Evolutionary conservation across 768 basidiomycete species (phyloP).

Genomic region (Macrolepiota albuminosa): DNA sequence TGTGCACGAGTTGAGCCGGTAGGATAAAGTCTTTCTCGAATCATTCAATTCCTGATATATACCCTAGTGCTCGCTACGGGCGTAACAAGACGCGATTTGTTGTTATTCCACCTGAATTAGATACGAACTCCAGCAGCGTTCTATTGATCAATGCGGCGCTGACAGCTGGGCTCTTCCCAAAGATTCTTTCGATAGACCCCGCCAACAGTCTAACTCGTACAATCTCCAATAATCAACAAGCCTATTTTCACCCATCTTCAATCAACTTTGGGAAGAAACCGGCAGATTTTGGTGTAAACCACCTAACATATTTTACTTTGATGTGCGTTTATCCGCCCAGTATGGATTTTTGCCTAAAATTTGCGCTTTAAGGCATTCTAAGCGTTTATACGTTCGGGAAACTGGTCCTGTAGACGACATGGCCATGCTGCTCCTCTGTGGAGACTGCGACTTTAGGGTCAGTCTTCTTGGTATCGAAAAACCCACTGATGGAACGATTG

Average conservation of each 20-base stretch:
- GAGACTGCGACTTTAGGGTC: conserved; percentile 86
- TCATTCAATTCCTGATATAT: conserved; percentile 1
- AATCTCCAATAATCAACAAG: conserved; percentile 74
- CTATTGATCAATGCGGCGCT: conserved; percentile 76
- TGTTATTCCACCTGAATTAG: conserved; percentile 61
- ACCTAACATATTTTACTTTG: conserved; percentile 82
- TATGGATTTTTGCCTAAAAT: conserved; percentile 9
- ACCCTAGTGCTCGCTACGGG: conserved; percentile 57
- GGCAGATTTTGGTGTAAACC: conserved; percentile 66
- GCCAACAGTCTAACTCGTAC: conserved; percentile 65
- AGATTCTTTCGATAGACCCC: conserved; percentile 70
- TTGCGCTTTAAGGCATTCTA: conserved; percentile 69
- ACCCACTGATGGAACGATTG: not conserved
- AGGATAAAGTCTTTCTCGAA: conserved; percentile 12
- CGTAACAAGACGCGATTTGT: conserved; percentile 77
- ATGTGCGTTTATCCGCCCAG: conserved; percentile 53
- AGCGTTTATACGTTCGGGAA: conserved; percentile 91
- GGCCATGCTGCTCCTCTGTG: conserved; percentile 78
- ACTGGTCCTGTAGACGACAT: conserved; percentile 85
- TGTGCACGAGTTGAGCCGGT: conserved; percentile 69
- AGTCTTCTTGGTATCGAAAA: not conserved
- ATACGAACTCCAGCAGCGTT: conserved; percentile 62
- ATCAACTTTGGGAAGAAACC: conserved; percentile 76
- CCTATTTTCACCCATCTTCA: conserved; percentile 85
- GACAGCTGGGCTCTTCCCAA: conserved; percentile 86